phyloP scores from a whole-genome alignment of 441 rosid genomes.

The Gossypium aridum region DNA sequence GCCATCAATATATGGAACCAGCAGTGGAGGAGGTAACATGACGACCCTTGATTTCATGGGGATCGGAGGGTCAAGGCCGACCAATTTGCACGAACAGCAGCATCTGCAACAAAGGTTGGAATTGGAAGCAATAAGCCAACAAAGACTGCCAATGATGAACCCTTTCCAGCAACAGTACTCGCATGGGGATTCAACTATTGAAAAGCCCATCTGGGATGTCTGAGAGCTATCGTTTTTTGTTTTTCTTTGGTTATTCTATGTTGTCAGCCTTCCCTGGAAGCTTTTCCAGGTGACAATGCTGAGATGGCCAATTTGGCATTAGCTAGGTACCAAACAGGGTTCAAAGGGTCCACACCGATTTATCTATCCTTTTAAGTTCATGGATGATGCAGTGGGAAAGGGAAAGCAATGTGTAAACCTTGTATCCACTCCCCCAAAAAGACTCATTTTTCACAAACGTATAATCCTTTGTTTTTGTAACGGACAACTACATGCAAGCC shows the following conservation, averaged over 20 bases:
- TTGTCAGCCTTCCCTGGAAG: neutral
- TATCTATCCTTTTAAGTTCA: neutral
- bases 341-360: neutral
- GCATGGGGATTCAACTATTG: conserved; percentile 39
- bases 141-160: conserved; percentile 29
- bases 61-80: conserved; percentile 36
- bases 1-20: conserved; percentile 21
- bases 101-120: conserved; percentile 31
- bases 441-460: neutral
- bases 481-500: neutral
- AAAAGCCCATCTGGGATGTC: conserved; percentile 54
- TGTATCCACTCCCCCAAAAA: neutral
- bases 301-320: conserved; percentile 2
- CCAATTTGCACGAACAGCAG: conserved; percentile 28
- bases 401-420: neutral
- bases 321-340: neutral
- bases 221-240: conserved; percentile 11
- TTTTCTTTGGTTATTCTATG: neutral
- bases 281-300: conserved; percentile 1
- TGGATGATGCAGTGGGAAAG: neutral
- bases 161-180: conserved; percentile 41
- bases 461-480: neutral
- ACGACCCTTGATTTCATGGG: conserved; percentile 62
- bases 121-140: conserved; percentile 39
- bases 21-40: conserved; percentile 20